Conservation (phyloP, 768 basidiomycete species). For the Lentinula boryana region DNA sequence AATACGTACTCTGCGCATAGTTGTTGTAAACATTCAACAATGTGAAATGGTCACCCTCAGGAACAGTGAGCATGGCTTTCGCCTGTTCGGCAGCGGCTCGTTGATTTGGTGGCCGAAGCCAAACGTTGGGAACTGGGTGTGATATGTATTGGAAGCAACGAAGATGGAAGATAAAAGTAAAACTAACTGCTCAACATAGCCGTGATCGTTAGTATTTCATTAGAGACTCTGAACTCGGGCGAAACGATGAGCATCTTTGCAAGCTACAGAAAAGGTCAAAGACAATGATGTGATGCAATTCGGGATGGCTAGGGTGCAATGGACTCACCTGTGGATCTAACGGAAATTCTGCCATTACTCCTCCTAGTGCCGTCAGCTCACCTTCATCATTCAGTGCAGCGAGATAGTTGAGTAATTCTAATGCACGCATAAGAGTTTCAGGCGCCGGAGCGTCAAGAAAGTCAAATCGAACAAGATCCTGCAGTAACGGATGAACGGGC, state of each 20-base stretch:
- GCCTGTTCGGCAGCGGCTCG: slow-evolving; percentile 90
- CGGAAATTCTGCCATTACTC: slow-evolving; percentile 96
- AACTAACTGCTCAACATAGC: slow-evolving; percentile 86
- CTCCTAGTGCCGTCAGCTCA: slow-evolving; percentile 78
- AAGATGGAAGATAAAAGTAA: background rate
- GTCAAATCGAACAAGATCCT: slow-evolving; percentile 85
- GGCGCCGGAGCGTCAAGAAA: slow-evolving; percentile 93
- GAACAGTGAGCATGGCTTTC: slow-evolving; percentile 82
- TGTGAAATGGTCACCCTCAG: slow-evolving; percentile 95
- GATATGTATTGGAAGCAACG: background rate
- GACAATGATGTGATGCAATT: background rate
- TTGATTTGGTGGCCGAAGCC: slow-evolving; percentile 84
- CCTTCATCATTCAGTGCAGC: slow-evolving; percentile 94
- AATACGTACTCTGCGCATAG: slow-evolving; percentile 68
- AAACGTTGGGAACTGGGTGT: slow-evolving; percentile 76
- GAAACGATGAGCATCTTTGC: slow-evolving; percentile 92
- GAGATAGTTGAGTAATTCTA: slow-evolving; percentile 90
- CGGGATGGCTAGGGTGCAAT: background rate
- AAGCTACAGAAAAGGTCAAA: slow-evolving; percentile 36
- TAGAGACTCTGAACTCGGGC: slow-evolving; percentile 93
- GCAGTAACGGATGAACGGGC: background rate
- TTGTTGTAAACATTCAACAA: slow-evolving; percentile 94
- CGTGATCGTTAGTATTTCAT: slow-evolving; percentile 91
- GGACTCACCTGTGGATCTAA: slow-evolving; percentile 85
- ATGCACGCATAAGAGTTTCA: slow-evolving; percentile 94